phyloP scores from a whole-genome alignment of 805 yeast species.

The Candida alai region DNA sequence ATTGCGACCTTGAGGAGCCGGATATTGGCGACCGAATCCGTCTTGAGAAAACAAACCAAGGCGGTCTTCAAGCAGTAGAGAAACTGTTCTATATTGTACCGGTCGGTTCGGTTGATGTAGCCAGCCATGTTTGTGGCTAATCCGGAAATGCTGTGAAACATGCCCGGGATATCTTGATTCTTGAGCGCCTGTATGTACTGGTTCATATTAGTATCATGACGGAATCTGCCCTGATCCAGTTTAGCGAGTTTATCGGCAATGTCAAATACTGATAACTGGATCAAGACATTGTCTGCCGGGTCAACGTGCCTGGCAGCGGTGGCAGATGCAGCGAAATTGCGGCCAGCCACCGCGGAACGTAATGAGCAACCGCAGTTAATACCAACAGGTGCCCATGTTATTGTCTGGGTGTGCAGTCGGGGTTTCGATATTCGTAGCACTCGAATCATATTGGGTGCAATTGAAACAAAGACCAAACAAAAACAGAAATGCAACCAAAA shows the following conservation, averaged over 20 bases:
- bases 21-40: neutral
- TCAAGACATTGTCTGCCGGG: too few relatives aligned
- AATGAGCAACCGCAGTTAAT: too few relatives aligned
- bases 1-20: neutral
- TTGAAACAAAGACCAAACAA: too few relatives aligned
- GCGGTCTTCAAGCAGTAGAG: conserved; percentile 3
- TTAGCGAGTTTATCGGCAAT: neutral
- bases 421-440: too few relatives aligned
- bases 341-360: too few relatives aligned
- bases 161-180: conserved; percentile 1
- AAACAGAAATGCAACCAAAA: too few relatives aligned
- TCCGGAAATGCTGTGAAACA: neutral
- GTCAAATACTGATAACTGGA: conserved; percentile 1
- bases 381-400: too few relatives aligned
- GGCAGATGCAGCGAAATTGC: too few relatives aligned
- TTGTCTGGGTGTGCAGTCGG: too few relatives aligned
- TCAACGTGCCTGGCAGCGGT: too few relatives aligned
- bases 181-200: conserved; percentile 2
- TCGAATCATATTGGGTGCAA: too few relatives aligned
- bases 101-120: neutral
- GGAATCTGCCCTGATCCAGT: too few relatives aligned
- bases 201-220: conserved; percentile 2
- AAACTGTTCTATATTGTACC: neutral
- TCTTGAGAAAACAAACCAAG: conserved; percentile 2
- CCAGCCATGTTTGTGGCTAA: neutral